These are phyloP conservation scores for Ophiostoma quercus DNA, from an alignment of 2,329 filamentous ascomycete species.

Conservation along the genomic window DNA sequence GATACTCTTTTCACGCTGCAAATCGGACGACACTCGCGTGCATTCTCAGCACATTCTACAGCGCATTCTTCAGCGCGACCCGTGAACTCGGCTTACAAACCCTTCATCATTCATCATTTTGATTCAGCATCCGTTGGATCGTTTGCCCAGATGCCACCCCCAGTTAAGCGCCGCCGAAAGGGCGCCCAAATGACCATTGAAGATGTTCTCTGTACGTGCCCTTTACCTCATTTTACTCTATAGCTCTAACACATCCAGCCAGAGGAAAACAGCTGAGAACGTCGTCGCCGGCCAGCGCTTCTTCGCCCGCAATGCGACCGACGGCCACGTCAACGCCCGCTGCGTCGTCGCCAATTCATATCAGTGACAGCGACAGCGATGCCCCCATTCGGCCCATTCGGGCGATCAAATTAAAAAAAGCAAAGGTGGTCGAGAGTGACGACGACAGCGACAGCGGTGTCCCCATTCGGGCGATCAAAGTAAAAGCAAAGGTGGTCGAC, in stretches of 20 bases:
- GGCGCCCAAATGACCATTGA: conserved; percentile 20
- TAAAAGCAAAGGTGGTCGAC: neutral
- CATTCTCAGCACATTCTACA: neutral
- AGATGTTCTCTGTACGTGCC: conserved; percentile 14
- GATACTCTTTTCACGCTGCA: neutral
- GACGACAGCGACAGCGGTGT: conserved; percentile 1
- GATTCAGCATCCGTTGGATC: neutral
- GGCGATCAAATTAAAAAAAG: no score
- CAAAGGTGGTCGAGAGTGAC: neutral
- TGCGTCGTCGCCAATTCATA: neutral
- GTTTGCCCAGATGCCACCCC: neutral
- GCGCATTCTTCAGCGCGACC: neutral
- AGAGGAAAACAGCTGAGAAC: neutral
- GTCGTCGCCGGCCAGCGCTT: neutral
- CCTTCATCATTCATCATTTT: no score
- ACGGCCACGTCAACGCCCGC: neutral
- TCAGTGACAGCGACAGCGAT: neutral
- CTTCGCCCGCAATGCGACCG: neutral
- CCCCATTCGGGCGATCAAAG: neutral
- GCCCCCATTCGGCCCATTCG: no score
- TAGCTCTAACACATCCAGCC: neutral
- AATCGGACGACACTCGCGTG: neutral
- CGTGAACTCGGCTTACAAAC: no score
- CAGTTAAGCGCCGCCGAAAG: conserved; percentile 10
- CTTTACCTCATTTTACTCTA: neutral